Percentiles rank a stretch among this genome's conserved stretches.
phyloP scores from a whole-genome alignment of 257 asterid species.

The Solanum infundibuliforme region DNA sequence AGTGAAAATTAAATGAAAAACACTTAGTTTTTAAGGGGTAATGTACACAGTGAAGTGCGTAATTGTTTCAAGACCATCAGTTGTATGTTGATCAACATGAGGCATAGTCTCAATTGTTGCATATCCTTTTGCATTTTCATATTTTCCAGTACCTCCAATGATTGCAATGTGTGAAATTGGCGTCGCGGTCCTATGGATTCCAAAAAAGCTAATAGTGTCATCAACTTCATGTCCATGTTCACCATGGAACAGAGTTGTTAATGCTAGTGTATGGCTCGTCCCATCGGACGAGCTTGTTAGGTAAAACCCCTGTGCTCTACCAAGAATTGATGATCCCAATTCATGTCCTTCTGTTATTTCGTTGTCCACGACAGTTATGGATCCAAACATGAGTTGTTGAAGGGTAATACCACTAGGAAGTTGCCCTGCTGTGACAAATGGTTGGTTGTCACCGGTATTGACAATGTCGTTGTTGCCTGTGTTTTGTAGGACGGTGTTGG shows the following conservation, averaged over 20 bases:
- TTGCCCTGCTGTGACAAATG: conserved; percentile 78
- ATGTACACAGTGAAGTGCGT: conserved; percentile 67
- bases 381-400: conserved; percentile 86
- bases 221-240: conserved; percentile 30
- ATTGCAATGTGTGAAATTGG: conserved; percentile 70
- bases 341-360: conserved; percentile 75
- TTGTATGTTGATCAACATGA: conserved; percentile 62
- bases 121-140: conserved; percentile 66
- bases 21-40: conserved; percentile 30
- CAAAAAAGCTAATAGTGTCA: conserved; percentile 74
- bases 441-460: conserved; percentile 29
- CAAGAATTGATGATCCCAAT: conserved; percentile 53
- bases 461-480: conserved; percentile 37
- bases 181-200: conserved; percentile 77
- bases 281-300: conserved; percentile 81
- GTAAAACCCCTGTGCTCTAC: conserved; percentile 76
- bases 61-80: conserved; percentile 77
- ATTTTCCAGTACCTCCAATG: conserved; percentile 70
- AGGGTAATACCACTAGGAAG: conserved; percentile 63
- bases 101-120: conserved; percentile 78
- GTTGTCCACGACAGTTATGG: conserved; percentile 78
- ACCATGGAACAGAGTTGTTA: conserved; percentile 68
- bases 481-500: conserved; percentile 41
- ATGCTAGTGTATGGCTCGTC: conserved; percentile 62
- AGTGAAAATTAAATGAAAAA: not conserved